Evolutionary conservation across 495 filamentous ascomycete species (phyloP), one percentile per base, ranked within the genome.

Genomic region (Platismatia glauca): DNA sequence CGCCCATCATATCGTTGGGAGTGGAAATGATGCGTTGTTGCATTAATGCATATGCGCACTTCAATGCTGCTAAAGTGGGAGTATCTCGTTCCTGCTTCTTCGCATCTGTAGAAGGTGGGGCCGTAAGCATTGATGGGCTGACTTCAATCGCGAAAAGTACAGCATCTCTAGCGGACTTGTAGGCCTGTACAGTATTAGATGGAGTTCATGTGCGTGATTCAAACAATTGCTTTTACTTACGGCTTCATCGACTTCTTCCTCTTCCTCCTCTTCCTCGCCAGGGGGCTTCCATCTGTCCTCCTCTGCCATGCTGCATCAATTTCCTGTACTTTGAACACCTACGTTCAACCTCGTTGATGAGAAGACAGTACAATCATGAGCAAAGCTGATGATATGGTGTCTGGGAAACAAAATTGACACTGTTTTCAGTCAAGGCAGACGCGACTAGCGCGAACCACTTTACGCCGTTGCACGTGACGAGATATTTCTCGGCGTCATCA

Each of bases 11-110:
- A 67, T 97, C 94, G 70, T 86, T 90, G 0, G 95, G 95, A 65
- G 92, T 92, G 4, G 91, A 91, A 69, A 99, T 97, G 68, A 99
- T 97, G 62, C 95, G 87, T 74, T 96, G 93, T 75, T 97, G 92
- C 87, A 97, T 96, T 59, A 99, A 80, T 59, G 89, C 82, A 68
- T 96, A 95, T 59, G 95, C 93, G 70, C 91, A 96, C 78, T 95
- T 95, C 33, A 99, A 78, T 9, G 95, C 92, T 22, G 95, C 92
- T 3, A 84, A 81, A 2, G 86, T 77, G 2, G 92, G 84, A 27
- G 84, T 86, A 66, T 90, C 88, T 63, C 77, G 83, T 50, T 85
- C 81, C 56, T 82, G 78, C 72, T 93, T 92, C 78, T 88, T 93
- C 48, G 84, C 73, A 67, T 85, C 82, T 27, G 80, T 78, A 1